Base-by-base conservation (phyloP, 306 rosid genomes). In the Glycyrrhiza uralensis region DNA sequence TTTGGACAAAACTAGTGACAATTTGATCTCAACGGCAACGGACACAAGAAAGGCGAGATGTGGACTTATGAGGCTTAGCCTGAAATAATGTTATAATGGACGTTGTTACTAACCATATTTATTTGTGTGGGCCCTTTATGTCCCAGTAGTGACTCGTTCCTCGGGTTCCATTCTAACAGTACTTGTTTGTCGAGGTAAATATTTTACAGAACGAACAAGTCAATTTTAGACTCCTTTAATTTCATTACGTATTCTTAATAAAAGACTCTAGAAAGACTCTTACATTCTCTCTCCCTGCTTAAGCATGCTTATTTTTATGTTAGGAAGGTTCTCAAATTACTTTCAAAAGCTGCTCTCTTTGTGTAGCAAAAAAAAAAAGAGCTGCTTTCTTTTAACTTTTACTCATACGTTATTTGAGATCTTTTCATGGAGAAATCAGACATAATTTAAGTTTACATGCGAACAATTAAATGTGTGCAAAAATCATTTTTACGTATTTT, bases 21-120 rank as follows among this genome's bases (percentile, higher is more conserved):
- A 87, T 57, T 63, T 74, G 32, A 69, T 36, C 51, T 29, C 36
- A 81, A 81, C 69, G 80, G 78, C 74, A 82, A 86, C 80, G 78
- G 81, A 36, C 79, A 76, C 47, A 82, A 29, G 44, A 45, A 62
- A 69, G 24, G 36, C 1, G 69, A 52, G 76, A 84, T 35, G 85
- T 80, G 74, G 82, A 72, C 81, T 12, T 64, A 28, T 11, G 60
- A 81, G 28, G 60, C 24, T 22, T 58, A 7, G 17, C 20, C n/a
- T 36, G 26, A 62, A 33, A 33, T 59, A 49, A 50, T 56, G 13
- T 19, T 47, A 66, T 57, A 4, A 18, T 35, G 49, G 74, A 74
- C 83, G 82, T 78, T 76, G 62, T 28, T 2, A 30, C 14, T 58
- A 15, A 12, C 76, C 62, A 68, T 80, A 20, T 54, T 19, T 6